Evolutionary conservation across 2,329 filamentous ascomycete genomes (phyloP), one percentile per base, ranked within the genome.

Genomic region (Diaporthe ampelina): DNA sequence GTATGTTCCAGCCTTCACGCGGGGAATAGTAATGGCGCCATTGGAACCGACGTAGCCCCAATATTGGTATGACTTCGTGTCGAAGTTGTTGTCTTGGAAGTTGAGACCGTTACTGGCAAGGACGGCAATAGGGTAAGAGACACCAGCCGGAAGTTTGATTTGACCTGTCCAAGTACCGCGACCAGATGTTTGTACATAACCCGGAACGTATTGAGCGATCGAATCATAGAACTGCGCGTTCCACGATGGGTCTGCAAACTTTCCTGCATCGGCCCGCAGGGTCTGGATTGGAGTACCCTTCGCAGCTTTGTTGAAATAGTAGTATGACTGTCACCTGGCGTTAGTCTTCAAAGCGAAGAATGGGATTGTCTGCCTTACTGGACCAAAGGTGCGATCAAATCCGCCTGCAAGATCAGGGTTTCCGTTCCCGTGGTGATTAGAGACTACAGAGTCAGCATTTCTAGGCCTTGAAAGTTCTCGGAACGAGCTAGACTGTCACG

Each of bases 341-440:
- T 40, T 24, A 40, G 40, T 43, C 0, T 13, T 32, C 24, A 15
- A 43, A 48, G 17, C 50, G 71, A 13, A n/a, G 26, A 35, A 3
- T 3, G 0, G n/a, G 10, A 48, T 7, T 10, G 45, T 3, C 7
- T 26, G 10, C 3, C 67, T 29, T 58, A 70, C 67, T 24, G 91
- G 91, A 2, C 91, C 91, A 78, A 92, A 92, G 0, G 91, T 92
- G 5, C 90, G 86, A 77, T 92, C 91, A 76, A 92, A 92, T 0
- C 91, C 91, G 75, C 90, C 80, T 0, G 89, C 91, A 77, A 92
- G 91, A 77, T 92, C 91, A 5, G 91, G 90, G n/a, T 88, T 90
- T 45, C 88, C 88, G 73, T 90, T 88, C 6, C 91, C 90, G 69
- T 92, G 90, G 76, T 92, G 90, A 73, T 91, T 92, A 0, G 88